These are phyloP conservation scores for Novymonas esmeraldas DNA, from an alignment of 208 protist species.

Conservation along the genomic window DNA sequence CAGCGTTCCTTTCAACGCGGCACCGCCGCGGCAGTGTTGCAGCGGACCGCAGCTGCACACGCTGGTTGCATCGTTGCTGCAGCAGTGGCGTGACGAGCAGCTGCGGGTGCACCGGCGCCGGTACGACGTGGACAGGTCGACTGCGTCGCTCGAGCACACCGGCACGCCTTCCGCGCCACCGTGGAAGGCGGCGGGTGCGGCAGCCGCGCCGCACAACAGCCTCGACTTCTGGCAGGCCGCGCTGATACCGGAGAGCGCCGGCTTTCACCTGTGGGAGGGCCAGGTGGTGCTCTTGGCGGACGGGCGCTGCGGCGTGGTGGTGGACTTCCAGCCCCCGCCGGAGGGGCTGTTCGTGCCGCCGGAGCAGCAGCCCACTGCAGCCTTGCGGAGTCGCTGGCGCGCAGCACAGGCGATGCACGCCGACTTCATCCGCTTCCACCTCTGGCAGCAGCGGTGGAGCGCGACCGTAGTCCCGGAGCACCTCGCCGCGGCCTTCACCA, in stretches of 20 bases:
- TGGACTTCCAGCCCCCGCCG: slow-evolving; percentile 37
- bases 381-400: slow-evolving; percentile 17
- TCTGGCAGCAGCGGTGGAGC: slow-evolving; percentile 5
- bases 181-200: too few relatives aligned
- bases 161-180: too few relatives aligned
- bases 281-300: slow-evolving; percentile 29
- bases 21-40: not conserved
- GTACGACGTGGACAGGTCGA: slow-evolving; percentile 14
- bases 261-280: slow-evolving; percentile 38
- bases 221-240: slow-evolving; percentile 45
- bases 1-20: not conserved
- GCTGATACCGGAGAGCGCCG: slow-evolving; percentile 18
- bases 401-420: slow-evolving; percentile 17
- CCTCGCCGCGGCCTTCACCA: slow-evolving; percentile 20
- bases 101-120: not conserved
- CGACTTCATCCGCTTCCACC: slow-evolving; percentile 25
- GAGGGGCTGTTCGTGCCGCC: slow-evolving; percentile 21
- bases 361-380: slow-evolving; percentile 13
- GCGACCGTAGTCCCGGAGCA: not conserved
- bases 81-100: slow-evolving; percentile 27
- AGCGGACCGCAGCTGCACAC: not conserved
- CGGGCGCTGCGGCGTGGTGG: slow-evolving; percentile 34
- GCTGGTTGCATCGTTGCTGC: slow-evolving; percentile 6
- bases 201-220: slow-evolving; percentile 20
- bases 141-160: not conserved